Percentiles rank a stretch among this genome's conserved stretches.
Conservation (phyloP, 1,284 basidiomycete species). For the Termitomyces sp. region DNA sequence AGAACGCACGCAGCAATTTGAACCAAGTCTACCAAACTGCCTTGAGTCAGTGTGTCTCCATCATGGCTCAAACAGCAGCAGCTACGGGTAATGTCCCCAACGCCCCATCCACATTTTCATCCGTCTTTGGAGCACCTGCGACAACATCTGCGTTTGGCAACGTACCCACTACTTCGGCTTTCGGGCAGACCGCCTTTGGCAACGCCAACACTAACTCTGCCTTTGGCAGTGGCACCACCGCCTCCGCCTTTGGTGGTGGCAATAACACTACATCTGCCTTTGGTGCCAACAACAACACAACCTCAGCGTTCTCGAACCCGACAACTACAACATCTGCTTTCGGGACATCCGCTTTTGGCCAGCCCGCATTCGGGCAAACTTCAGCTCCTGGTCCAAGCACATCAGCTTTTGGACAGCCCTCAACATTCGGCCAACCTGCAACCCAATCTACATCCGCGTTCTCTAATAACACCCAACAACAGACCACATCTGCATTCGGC, state of each 20-base stretch:
- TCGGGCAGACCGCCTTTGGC: slow-evolving; percentile 24
- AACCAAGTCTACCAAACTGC: slow-evolving; percentile 51
- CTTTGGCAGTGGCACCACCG: slow-evolving; percentile 18
- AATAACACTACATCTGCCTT: slow-evolving; percentile 23
- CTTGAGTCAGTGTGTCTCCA: slow-evolving; percentile 30
- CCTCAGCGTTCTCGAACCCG: slow-evolving; percentile 27
- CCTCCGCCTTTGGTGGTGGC: slow-evolving; percentile 19
- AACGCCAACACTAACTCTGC: slow-evolving; percentile 24
- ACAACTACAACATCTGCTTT: slow-evolving; percentile 26
- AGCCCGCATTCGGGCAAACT: slow-evolving; percentile 21
- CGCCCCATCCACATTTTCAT: slow-evolving; percentile 4
- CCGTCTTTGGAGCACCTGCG: slow-evolving; percentile 9
- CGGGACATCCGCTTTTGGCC: slow-evolving; percentile 26
- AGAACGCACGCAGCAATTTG: slow-evolving; percentile 47
- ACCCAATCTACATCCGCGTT: slow-evolving; percentile 25
- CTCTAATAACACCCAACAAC: slow-evolving; percentile 18
- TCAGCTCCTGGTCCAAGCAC: slow-evolving; percentile 15
- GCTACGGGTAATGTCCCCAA: background rate
- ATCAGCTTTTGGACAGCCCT: slow-evolving; percentile 40
- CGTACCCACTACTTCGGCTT: background rate
- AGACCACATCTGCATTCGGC: slow-evolving; percentile 20
- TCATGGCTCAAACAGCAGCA: background rate
- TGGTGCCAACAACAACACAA: background rate
- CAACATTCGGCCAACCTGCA: slow-evolving; percentile 37
- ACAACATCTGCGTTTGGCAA: slow-evolving; percentile 1